Base-by-base conservation (phyloP, 306 rosid species). In the Pterocarpus santalinus region DNA sequence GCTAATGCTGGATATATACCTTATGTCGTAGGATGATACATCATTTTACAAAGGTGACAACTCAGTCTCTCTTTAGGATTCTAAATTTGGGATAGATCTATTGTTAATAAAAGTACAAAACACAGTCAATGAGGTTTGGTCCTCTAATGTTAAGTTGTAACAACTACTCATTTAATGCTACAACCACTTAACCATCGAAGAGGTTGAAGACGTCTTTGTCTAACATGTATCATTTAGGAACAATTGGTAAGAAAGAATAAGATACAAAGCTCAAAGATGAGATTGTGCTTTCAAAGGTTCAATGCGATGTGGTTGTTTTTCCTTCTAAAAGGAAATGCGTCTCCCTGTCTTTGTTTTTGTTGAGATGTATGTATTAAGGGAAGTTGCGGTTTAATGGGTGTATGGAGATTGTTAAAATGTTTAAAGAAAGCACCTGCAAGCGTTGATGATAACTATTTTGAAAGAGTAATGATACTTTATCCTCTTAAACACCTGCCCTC, bases 251-350 rank as follows among this genome's bases (percentile, higher is more conserved):
- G 34, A 65, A 73, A 55, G 39, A 32, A 68, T 39, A 44, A 30
- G 9, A 34, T 64, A 34, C 7, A 34, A 64, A 49, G 14, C 8
- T 35, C 2, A 39, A 65, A 81, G 64, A 51, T 66, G 64, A 74
- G 15, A 51, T 22, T 81, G 79, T 63, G 71, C 71, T 81, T 57
- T 81, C 69, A 7, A 12, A 66, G 61, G 53, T 8, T 12, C 67
- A 72, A 80, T 52, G 47, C 0, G 60, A 63, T 61, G 55, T 61
- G 30, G 2, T 17, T 70, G 32, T 61, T n/a, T 41, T 53, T 60
- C 0, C 32, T 47, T 80, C 71, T 13, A 5, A 63, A 49, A 38
- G 46, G 47, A 39, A 80, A 36, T 61, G 57, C 17, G 34, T 70
- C 57, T 16, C 14, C 13, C 33, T 80, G 65, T 72, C 73, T 15